Evolutionary conservation across 2,329 filamentous ascomycete species (phyloP).

Genomic region (Trichophaea hybrida): DNA sequence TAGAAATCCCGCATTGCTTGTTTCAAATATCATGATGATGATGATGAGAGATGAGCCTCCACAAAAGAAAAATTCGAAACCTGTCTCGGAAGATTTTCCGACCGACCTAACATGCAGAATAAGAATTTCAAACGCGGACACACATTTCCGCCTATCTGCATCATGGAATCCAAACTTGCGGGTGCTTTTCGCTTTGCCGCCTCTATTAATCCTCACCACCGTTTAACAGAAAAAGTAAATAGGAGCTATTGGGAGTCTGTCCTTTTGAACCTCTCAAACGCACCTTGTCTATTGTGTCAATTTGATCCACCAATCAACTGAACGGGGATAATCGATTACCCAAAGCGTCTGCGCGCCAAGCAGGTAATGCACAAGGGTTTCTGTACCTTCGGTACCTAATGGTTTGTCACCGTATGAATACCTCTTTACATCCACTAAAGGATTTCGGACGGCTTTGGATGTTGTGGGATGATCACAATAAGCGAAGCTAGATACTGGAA

Average conservation of each 20-base stretch:
- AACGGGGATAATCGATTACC: not conserved
- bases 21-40: not conserved
- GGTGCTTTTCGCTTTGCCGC: not conserved
- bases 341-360: not conserved
- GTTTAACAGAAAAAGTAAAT: not conserved
- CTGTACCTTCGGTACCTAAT: too few relatives aligned
- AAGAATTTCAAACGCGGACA: not conserved
- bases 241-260: not conserved
- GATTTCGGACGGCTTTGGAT: too few relatives aligned
- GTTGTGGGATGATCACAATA: not conserved
- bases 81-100: not conserved
- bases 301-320: not conserved
- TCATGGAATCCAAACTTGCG: not conserved
- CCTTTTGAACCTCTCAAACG: not conserved
- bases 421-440: too few relatives aligned
- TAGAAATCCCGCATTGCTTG: not conserved
- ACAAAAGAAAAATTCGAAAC: not conserved
- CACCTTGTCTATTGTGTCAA: not conserved
- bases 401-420: too few relatives aligned
- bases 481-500: not conserved
- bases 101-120: not conserved
- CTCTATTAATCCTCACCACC: not conserved
- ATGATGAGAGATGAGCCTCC: slow-evolving; percentile 1
- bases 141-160: not conserved
- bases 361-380: not conserved